Base-by-base conservation (phyloP, 768 basidiomycete genomes). In the Rhizopogon salebrosus region DNA sequence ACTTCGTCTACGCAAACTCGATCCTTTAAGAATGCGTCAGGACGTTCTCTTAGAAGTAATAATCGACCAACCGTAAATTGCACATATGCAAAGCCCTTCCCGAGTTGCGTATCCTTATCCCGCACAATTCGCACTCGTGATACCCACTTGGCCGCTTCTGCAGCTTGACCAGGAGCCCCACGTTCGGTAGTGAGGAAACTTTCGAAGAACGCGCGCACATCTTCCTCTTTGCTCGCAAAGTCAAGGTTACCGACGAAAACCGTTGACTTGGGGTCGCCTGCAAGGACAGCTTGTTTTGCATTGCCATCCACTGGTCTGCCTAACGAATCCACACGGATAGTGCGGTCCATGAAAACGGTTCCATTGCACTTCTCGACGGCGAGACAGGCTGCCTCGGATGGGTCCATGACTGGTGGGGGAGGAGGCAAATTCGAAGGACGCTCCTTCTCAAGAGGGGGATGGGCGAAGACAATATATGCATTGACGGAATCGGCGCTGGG, bases 1-100 rank as follows among this genome's bases (percentile, higher is more conserved):
- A 98, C 68, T 70, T 98, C 93, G 65, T 99, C 95, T 0, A 97
- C 92, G 64, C 91, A 93, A 66, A 85, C 84, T 1, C 85, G 84
- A 58, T 97, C 92, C 95, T 98, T 58, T 7, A 34, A 3, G 41
- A 16, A 16, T 7, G 5, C 22, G 31, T 59, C 53, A 57, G 35
- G 36, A 20, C 14, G 23, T 29, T 46, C 14, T 14, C 6, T 3
- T 16, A 16, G 48, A 41, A 24, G 42, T 2, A 16, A 38, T 23
- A 43, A 53, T 26, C 18, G 22, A 55, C 56, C 41, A 42, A 95
- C 95, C 52, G 74, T 66, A 57, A 98, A 91, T 60, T 92, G 85
- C 18, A 98, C 84, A 62, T 98, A 97, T 9, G 89, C 92, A 66
- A 98, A 95, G 4, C 95, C 95, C 70, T 95, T 97, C 11, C 95